Evolutionary conservation across 306 rosid genomes (phyloP).

Genomic region (Echinosophora koreensis): DNA sequence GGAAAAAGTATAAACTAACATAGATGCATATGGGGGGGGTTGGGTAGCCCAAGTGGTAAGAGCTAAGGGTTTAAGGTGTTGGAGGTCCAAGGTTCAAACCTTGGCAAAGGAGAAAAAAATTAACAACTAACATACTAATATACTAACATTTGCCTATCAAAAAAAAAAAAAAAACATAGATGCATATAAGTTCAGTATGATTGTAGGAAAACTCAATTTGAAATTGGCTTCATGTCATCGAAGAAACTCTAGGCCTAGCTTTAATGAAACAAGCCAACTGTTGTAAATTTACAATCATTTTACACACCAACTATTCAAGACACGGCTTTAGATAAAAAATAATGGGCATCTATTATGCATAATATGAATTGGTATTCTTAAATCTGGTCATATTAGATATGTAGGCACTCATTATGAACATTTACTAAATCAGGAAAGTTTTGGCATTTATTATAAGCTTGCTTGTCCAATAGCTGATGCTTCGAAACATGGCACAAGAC

Average conservation of each 20-base stretch:
- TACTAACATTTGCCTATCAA: too few species aligned
- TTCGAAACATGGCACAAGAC: constrained; percentile 5
- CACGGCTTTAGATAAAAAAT: neutral
- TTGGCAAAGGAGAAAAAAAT: too few species aligned
- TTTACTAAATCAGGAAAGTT: neutral
- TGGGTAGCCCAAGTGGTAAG: too few species aligned
- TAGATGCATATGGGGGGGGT: too few species aligned
- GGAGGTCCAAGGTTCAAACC: too few species aligned
- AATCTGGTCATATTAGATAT: neutral
- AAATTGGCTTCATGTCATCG: neutral
- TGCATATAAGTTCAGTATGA: neutral
- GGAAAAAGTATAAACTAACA: too few species aligned
- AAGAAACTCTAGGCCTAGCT: neutral
- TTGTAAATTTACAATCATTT: too few species aligned
- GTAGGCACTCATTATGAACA: constrained; percentile 3
- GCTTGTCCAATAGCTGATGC: neutral
- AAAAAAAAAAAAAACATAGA: too few species aligned
- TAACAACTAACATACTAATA: too few species aligned
- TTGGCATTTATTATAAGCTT: neutral
- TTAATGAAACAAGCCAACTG: neutral
- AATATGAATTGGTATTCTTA: neutral
- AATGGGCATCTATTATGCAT: neutral
- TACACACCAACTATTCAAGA: neutral
- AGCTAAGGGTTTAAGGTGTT: too few species aligned
- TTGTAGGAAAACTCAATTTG: neutral